Conservation (phyloP, 768 basidiomycete genomes). For the Tylopilus sp. region DNA sequence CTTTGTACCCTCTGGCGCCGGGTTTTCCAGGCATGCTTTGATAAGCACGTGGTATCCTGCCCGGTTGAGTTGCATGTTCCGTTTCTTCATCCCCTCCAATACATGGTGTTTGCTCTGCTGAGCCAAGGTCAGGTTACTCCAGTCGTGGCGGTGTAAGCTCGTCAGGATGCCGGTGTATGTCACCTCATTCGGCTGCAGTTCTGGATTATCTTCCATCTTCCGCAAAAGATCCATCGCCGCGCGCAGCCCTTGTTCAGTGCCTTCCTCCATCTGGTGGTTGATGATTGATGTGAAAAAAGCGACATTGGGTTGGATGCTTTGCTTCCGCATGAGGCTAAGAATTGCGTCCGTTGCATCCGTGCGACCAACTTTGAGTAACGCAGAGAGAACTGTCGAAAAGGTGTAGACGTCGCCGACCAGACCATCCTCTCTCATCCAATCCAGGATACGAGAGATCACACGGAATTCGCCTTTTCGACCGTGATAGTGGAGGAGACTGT, state of each 20-base stretch:
- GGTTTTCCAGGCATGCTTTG: slow-evolving; percentile 56
- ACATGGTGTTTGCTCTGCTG: slow-evolving; percentile 50
- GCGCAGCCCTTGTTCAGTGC: slow-evolving; percentile 48
- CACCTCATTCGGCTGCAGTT: slow-evolving; percentile 62
- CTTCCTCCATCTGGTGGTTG: slow-evolving; percentile 61
- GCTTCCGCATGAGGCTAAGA: slow-evolving; percentile 69
- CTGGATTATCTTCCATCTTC: slow-evolving; percentile 64
- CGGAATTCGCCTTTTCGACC: slow-evolving; percentile 61
- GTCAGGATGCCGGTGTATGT: slow-evolving; percentile 82
- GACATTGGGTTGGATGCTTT: slow-evolving; percentile 70
- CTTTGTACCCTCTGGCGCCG: slow-evolving; percentile 46
- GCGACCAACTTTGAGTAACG: slow-evolving; percentile 65
- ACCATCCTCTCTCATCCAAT: slow-evolving; percentile 49
- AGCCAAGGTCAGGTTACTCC: slow-evolving; percentile 43
- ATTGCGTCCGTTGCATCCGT: slow-evolving; percentile 64
- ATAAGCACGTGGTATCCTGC: slow-evolving; percentile 79
- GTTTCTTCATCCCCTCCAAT: slow-evolving; percentile 54
- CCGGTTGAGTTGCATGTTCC: slow-evolving; percentile 52
- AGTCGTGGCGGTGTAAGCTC: slow-evolving; percentile 61
- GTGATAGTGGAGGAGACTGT: slow-evolving; percentile 73
- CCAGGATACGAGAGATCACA: slow-evolving; percentile 54
- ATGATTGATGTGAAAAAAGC: slow-evolving; percentile 81
- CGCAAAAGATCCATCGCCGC: slow-evolving; percentile 68
- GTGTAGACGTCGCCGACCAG: slow-evolving; percentile 78
- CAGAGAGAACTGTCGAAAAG: slow-evolving; percentile 81